phyloP scores from a whole-genome alignment of 2,329 filamentous ascomycete species.

The Colletotrichum lentis region DNA sequence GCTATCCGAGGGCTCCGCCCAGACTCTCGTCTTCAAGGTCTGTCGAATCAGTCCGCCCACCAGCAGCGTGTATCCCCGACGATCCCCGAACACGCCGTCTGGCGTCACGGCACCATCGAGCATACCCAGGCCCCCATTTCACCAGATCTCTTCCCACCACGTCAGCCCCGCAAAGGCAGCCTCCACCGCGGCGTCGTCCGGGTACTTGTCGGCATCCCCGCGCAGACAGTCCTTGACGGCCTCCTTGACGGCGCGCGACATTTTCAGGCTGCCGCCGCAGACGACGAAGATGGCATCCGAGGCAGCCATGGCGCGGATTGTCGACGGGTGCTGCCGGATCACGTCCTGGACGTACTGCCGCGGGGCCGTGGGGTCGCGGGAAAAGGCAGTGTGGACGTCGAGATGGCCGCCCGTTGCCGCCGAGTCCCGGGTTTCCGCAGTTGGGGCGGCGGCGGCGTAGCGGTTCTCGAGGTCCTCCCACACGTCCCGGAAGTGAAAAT shows the following conservation, averaged over 20 bases:
- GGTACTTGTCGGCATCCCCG: slow-evolving; percentile 47
- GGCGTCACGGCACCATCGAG: not conserved
- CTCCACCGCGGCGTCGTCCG: slow-evolving; percentile 51
- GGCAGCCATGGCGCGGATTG: slow-evolving; percentile 50
- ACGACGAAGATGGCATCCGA: slow-evolving; percentile 58
- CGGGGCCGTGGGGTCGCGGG: slow-evolving; percentile 53
- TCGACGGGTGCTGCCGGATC: slow-evolving; percentile 53
- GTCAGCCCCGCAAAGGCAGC: slow-evolving; percentile 48
- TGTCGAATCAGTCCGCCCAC: not conserved
- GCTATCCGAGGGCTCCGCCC: too few species aligned
- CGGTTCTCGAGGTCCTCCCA: slow-evolving; percentile 59
- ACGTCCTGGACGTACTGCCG: slow-evolving; percentile 67
- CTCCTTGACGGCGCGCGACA: slow-evolving; percentile 63
- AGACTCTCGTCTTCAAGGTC: too few species aligned
- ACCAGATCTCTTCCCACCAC: slow-evolving; percentile 71
- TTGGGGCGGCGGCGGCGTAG: slow-evolving; percentile 20
- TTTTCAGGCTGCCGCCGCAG: slow-evolving; percentile 66
- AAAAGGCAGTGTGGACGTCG: slow-evolving; percentile 56
- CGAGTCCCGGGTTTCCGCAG: slow-evolving; percentile 35
- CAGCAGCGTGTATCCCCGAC: not conserved
- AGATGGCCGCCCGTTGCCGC: slow-evolving; percentile 16
- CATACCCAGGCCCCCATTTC: not conserved
- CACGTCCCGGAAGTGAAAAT: slow-evolving; percentile 84
- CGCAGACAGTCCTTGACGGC: slow-evolving; percentile 60
- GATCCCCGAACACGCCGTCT: not conserved